Percentiles rank a stretch among this genome's conserved stretches.
Conservation (phyloP, 1,139 yeast species). For the Taphrina wiesneri region DNA sequence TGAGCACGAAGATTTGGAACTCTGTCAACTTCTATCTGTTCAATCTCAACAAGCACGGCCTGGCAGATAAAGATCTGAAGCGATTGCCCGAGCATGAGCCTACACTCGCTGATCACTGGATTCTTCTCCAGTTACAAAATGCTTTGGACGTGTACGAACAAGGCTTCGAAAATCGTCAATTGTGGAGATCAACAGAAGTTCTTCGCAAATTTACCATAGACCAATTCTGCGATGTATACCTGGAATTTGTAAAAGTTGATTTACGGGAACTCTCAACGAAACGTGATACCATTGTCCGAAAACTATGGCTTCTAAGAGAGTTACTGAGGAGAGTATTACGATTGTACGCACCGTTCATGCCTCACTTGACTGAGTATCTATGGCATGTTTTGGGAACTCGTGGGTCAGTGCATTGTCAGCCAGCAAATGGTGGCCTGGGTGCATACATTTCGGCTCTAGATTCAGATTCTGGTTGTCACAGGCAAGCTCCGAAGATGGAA, state of each 20-base stretch:
- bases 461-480: not conserved
- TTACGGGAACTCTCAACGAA: constrained; percentile 67
- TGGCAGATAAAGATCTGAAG: not conserved
- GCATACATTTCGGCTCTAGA: not conserved
- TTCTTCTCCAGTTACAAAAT: constrained; percentile 75
- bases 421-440: not conserved
- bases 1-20: constrained; percentile 36
- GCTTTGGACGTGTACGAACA: constrained; percentile 67
- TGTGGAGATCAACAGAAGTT: constrained; percentile 80
- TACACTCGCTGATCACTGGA: constrained; percentile 96
- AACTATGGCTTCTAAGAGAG: constrained; percentile 88
- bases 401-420: not conserved
- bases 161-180: constrained; percentile 78
- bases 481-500: not conserved
- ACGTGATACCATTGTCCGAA: constrained; percentile 67
- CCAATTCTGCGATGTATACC: constrained; percentile 94
- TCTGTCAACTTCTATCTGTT: constrained; percentile 29
- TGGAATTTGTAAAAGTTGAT: constrained; percentile 91
- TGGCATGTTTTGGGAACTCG: constrained; percentile 75
- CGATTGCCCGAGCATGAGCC: constrained; percentile 66
- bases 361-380: constrained; percentile 92
- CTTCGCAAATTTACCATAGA: constrained; percentile 91
- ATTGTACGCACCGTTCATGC: constrained; percentile 97
- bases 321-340: constrained; percentile 78
- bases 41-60: not conserved